phyloP scores from a whole-genome alignment of 768 basidiomycete genomes.

The Pleurotus giganteus region DNA sequence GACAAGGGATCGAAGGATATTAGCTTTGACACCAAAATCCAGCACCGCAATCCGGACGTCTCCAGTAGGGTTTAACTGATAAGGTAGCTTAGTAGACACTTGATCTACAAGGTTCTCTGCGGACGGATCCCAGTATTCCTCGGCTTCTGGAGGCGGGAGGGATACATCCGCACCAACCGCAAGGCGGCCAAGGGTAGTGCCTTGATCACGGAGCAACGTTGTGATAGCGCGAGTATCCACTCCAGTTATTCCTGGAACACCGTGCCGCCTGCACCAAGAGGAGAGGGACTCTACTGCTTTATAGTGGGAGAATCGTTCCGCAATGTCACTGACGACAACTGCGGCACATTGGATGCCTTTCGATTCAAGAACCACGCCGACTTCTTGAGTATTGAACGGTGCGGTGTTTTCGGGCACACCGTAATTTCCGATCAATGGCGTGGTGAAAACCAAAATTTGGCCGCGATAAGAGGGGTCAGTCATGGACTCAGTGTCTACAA shows the following conservation, averaged over 20 bases:
- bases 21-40: conserved; percentile 97
- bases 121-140: conserved; percentile 94
- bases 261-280: conserved; percentile 89
- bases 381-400: conserved; percentile 69
- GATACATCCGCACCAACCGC: conserved; percentile 76
- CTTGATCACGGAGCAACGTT: conserved; percentile 88
- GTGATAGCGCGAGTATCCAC: conserved; percentile 99
- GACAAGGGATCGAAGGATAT: conserved; percentile 91
- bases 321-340: conserved; percentile 91
- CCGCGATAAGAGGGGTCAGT: conserved; percentile 98
- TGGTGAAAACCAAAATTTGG: conserved; percentile 98
- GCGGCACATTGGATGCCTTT: conserved; percentile 87
- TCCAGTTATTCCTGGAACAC: conserved; percentile 91
- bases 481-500: conserved; percentile 96
- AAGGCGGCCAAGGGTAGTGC: conserved; percentile 91
- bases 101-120: conserved; percentile 92
- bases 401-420: conserved; percentile 86
- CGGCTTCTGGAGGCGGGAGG: conserved; percentile 50
- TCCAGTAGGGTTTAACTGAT: conserved; percentile 82
- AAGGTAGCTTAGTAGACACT: conserved; percentile 82
- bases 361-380: conserved; percentile 89
- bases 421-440: conserved; percentile 98
- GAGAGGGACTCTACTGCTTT: conserved; percentile 89
- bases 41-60: conserved; percentile 92
- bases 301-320: conserved; percentile 94